A percentile compares a stretch with the other conserved stretches of the same genome.
Evolutionary conservation across 352 stramenopile genomes (phyloP).

Genomic region (Plasmopara muralis): DNA sequence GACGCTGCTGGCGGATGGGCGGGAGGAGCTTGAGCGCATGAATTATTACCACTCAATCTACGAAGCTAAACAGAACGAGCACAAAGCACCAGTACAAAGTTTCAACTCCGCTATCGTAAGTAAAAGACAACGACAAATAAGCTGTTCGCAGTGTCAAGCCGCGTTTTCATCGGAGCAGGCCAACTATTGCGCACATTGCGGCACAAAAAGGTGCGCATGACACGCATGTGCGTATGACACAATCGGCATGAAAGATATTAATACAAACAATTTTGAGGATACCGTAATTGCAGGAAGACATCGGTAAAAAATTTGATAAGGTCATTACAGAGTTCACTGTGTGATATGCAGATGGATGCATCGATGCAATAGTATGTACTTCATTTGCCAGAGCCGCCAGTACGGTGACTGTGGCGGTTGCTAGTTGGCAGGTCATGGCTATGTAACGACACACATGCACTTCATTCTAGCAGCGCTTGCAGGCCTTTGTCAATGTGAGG

Average conservation of each 20-base stretch:
- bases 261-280: slow-evolving; percentile 3
- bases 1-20: slow-evolving; percentile 47
- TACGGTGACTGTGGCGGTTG: no score
- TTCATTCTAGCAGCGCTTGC: no score
- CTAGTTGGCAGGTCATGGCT: no score
- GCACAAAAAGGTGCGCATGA: slow-evolving; percentile 41
- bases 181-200: slow-evolving; percentile 75
- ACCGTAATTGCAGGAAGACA: background rate
- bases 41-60: slow-evolving; percentile 85
- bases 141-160: slow-evolving; percentile 37
- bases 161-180: slow-evolving; percentile 40
- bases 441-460: no score
- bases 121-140: slow-evolving; percentile 6
- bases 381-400: no score
- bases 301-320: background rate
- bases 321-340: background rate
- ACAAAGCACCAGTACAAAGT: slow-evolving; percentile 2
- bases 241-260: background rate
- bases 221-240: slow-evolving; percentile 22
- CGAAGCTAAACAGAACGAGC: slow-evolving; percentile 44
- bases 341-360: no score
- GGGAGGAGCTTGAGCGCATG: slow-evolving; percentile 79
- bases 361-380: no score
- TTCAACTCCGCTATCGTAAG: background rate
- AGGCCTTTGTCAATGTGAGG: no score